Percentiles rank a stretch among this genome's conserved stretches.
phyloP scores from a whole-genome alignment of 768 basidiomycete genomes.

The Ramaria sp. region DNA sequence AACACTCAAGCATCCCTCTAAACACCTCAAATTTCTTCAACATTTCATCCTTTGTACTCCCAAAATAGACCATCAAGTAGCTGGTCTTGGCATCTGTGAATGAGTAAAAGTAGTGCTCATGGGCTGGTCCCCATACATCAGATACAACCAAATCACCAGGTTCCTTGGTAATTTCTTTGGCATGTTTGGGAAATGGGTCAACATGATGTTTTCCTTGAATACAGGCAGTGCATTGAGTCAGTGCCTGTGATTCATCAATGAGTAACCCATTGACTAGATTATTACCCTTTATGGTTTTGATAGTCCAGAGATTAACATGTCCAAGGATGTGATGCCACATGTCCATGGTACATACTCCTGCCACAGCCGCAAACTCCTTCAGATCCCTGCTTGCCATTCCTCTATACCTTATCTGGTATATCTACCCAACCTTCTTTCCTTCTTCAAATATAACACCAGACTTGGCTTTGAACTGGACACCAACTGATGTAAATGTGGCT shows the following conservation, averaged over 20 bases:
- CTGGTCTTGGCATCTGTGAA: background rate
- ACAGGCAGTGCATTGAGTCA: background rate
- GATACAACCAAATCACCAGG: background rate
- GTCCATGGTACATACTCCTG: too few relatives aligned
- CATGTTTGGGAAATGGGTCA: background rate
- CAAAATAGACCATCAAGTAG: background rate
- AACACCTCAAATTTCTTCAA: conserved; percentile 10
- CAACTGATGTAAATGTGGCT: background rate
- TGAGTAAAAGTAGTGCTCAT: background rate
- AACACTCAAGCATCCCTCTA: conserved; percentile 8
- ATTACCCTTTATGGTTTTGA: background rate
- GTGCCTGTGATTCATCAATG: background rate
- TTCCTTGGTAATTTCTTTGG: background rate
- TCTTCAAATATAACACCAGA: background rate
- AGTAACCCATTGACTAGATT: background rate
- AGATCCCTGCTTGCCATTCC: too few relatives aligned
- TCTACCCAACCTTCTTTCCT: background rate
- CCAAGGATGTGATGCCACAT: too few relatives aligned
- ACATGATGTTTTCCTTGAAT: background rate
- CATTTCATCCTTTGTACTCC: background rate
- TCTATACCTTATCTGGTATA: background rate
- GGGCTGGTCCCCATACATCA: background rate
- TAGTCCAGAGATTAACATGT: background rate
- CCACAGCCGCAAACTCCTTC: too few relatives aligned
- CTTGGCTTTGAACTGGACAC: background rate